Base-by-base conservation (phyloP, 179 eudicot species). In the Vitellaria paradoxa region DNA sequence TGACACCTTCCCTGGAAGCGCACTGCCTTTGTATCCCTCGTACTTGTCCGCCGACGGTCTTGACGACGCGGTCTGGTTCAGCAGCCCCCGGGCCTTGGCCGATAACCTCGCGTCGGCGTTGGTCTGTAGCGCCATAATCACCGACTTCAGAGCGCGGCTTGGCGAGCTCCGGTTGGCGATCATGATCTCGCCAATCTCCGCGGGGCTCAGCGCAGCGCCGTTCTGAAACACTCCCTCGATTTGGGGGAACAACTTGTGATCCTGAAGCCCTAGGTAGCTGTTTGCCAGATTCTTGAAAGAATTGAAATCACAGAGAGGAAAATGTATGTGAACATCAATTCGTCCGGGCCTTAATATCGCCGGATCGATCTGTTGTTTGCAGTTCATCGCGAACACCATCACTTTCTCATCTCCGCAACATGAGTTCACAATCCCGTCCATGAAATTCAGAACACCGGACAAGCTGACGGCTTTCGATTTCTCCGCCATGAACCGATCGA, bases 171-270 rank as follows among this genome's bases (percentile, higher is more conserved):
- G 89, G 78, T 92, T 86, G 62, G 81, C 85, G 64, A 92, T 76
- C 98, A 94, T 86, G 69, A 94, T 68, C 86, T 91, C 97, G 17
- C 93, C 87, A 50, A 94, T 87, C 83, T 94, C 98, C 10, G 97
- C 98, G 47, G 93, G 94, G 21, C 90, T 89, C 68, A 92, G 60
- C n/a, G 85, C 76, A 7, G 87, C 90, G 0, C 94, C 97, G 67
- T 78, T 72, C 20, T 74, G 81, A 9, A 94, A 92, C 63, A 88
- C 88, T 75, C 88, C 98, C 50, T 92, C 94, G 21, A 92, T 93
- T 65, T 92, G 96, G 0, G 81, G 77, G 60, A 87, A 87, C 68
- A 85, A 10, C 76, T 85, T 87, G 66, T 87, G 90, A 17, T 87
- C 90, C 55, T 81, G 85, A 11, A 87, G 56, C 21, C 88, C 97